These are phyloP conservation scores for Colletotrichum sp. DNA, from an alignment of 2,329 filamentous ascomycete species.

Conservation along the genomic window DNA sequence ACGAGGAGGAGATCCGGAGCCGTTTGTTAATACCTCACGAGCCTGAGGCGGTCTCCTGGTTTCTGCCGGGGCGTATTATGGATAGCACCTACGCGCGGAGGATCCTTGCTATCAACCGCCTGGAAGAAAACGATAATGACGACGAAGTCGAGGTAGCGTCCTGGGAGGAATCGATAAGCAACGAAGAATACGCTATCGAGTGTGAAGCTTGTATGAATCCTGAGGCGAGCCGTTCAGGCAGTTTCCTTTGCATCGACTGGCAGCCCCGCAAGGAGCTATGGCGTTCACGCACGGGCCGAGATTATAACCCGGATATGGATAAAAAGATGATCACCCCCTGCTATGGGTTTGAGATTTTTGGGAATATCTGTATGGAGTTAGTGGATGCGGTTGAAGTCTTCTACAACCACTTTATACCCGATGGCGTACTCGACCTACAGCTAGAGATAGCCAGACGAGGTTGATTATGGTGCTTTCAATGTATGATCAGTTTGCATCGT, in stretches of 20 bases:
- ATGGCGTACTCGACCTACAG: background rate
- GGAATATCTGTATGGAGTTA: background rate
- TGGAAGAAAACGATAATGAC: background rate
- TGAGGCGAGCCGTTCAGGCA: background rate
- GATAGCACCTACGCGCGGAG: background rate
- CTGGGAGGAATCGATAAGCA: background rate
- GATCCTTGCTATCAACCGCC: background rate
- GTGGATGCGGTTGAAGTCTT: background rate
- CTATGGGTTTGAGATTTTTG: background rate
- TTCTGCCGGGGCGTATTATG: background rate
- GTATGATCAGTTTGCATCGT: no score
- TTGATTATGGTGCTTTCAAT: background rate
- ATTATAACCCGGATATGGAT: background rate
- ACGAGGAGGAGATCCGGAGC: background rate
- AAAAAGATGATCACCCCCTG: accelerated
- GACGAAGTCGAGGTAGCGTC: background rate
- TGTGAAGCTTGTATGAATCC: background rate
- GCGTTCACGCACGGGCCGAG: background rate
- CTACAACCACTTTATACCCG: background rate
- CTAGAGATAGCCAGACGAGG: background rate
- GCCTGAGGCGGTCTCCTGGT: background rate
- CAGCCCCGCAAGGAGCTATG: background rate
- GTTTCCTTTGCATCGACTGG: background rate
- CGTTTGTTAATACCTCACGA: background rate
- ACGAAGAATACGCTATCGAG: background rate